phyloP scores from a whole-genome alignment of 2,329 filamentous ascomycete genomes.

The Fusarium musae region DNA sequence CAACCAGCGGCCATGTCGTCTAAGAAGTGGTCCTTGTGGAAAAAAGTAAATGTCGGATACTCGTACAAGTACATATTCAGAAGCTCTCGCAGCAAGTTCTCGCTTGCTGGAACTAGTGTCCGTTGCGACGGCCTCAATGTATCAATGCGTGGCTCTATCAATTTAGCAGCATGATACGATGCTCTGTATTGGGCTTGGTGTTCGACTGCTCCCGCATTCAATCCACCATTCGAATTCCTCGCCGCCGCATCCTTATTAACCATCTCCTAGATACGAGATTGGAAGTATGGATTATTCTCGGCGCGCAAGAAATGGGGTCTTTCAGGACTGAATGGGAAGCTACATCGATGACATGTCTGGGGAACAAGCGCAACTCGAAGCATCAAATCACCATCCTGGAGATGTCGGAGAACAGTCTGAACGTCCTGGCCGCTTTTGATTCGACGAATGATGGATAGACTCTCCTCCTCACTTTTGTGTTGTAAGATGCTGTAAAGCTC shows the following conservation, averaged over 20 bases:
- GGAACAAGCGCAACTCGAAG: neutral
- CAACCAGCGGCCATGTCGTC: neutral
- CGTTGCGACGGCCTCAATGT: neutral
- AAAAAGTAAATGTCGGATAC: neutral
- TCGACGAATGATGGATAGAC: no score
- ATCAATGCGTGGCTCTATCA: neutral
- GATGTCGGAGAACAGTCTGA: no score
- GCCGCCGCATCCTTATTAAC: neutral
- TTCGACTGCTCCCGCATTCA: neutral
- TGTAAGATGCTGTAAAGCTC: no score
- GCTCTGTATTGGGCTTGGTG: neutral
- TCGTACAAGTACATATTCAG: no score
- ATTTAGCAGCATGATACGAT: neutral
- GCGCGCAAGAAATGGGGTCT: neutral
- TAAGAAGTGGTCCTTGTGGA: neutral
- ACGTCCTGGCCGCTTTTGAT: no score
- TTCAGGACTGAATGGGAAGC: neutral
- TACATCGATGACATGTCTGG: neutral
- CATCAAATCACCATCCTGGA: neutral
- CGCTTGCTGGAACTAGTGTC: neutral
- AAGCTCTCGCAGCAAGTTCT: neutral
- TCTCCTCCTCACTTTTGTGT: no score
- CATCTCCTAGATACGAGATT: neutral
- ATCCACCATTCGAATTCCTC: neutral
- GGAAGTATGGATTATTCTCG: neutral